phyloP scores from a whole-genome alignment of 768 basidiomycete genomes.

The Rhodocollybia butyracea region DNA sequence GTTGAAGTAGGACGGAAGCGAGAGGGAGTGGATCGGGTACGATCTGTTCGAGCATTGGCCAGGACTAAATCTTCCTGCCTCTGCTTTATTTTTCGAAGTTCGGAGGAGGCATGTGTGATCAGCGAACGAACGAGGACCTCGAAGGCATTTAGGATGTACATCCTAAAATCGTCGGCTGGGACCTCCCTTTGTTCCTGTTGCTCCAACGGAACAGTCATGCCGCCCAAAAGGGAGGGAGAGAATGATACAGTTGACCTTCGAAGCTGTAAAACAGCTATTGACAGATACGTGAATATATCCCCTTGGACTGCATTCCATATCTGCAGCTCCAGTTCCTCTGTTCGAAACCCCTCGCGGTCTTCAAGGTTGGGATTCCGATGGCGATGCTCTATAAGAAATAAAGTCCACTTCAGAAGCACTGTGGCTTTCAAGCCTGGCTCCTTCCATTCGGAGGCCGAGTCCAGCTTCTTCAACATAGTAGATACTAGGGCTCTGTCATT shows the following conservation, averaged over 20 bases:
- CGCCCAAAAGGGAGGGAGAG: constrained; percentile 32
- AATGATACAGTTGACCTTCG: constrained; percentile 29
- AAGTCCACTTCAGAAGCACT: constrained; percentile 82
- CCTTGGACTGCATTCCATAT: constrained; percentile 83
- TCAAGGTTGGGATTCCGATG: constrained; percentile 66
- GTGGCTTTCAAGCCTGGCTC: constrained; percentile 68
- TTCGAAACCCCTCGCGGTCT: constrained; percentile 60
- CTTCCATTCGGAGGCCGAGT: constrained; percentile 57
- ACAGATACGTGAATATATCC: constrained; percentile 74
- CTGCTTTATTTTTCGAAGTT: constrained; percentile 83
- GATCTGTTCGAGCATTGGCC: constrained; percentile 62
- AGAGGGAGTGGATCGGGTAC: constrained; percentile 48
- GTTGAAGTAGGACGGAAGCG: constrained; percentile 41
- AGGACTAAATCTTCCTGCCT: constrained; percentile 82
- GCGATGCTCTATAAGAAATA: constrained; percentile 76
- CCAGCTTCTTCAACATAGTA: constrained; percentile 59
- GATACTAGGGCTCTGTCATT: constrained; percentile 43
- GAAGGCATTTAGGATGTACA: constrained; percentile 54
- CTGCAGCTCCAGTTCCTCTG: constrained; percentile 77
- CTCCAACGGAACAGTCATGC: constrained; percentile 31
- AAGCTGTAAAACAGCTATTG: constrained; percentile 54
- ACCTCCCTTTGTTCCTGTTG: constrained; percentile 44
- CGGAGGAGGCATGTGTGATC: constrained; percentile 75
- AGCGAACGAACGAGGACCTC: constrained; percentile 71
- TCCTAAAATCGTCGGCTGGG: constrained; percentile 50